These are phyloP conservation scores for Talaromyces nanjingensis DNA, from an alignment of 495 filamentous ascomycete species.

Conservation along the genomic window DNA sequence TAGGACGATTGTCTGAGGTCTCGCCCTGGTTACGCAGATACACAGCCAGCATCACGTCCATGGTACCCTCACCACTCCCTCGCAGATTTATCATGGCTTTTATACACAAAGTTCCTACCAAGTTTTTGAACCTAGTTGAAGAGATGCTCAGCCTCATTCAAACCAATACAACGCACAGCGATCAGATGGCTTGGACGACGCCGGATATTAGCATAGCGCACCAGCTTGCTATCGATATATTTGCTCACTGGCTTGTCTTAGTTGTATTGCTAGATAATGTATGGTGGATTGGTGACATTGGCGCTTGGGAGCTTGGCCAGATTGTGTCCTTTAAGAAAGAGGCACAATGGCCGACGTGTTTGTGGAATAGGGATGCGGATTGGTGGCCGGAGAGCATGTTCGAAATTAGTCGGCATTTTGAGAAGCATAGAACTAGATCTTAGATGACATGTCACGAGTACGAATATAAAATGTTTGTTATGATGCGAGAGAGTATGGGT, in stretches of 20 bases:
- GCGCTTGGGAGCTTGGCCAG: conserved; percentile 23
- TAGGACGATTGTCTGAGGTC: conserved; percentile 11
- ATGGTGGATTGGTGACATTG: conserved; percentile 37
- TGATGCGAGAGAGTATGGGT: too few species aligned
- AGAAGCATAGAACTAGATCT: not conserved
- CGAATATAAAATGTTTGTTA: not conserved
- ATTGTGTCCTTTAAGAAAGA: conserved; percentile 18
- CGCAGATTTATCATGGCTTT: conserved; percentile 26
- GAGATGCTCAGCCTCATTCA: conserved; percentile 12
- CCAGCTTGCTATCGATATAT: conserved; percentile 35
- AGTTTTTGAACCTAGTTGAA: conserved; percentile 18
- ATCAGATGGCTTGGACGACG: conserved; percentile 2
- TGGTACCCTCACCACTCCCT: conserved; percentile 17
- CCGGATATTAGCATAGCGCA: conserved; percentile 15
- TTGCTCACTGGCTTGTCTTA: conserved; percentile 38
- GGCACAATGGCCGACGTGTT: not conserved
- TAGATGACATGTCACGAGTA: not conserved
- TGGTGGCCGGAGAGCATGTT: conserved; percentile 30
- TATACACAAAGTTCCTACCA: conserved; percentile 19
- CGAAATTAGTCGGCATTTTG: conserved; percentile 11
- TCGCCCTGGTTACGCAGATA: conserved; percentile 23
- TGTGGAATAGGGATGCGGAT: conserved; percentile 12
- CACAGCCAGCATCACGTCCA: conserved; percentile 24
- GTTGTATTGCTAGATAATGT: conserved; percentile 35
- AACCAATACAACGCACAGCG: conserved; percentile 10